Evolutionary conservation across 176 grass and related monocot species (phyloP), one percentile per base, ranked within the genome.

Genomic region (Oryza punctata): DNA sequence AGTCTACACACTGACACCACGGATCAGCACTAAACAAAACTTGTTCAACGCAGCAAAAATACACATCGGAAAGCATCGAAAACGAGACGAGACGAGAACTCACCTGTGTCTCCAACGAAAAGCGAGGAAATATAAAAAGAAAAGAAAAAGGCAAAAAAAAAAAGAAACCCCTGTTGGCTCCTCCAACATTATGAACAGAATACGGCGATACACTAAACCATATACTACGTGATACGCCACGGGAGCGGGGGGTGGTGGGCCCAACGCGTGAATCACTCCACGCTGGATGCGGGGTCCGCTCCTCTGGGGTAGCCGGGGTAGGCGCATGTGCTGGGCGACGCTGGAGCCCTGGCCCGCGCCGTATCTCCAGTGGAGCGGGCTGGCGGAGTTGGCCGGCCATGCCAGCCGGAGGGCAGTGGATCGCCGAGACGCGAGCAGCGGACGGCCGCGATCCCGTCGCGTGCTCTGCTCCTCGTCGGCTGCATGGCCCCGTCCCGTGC

Each of bases 211-310:
- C 23, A 25, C 24, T 41, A 41, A 41, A 63, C 3, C 33, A 35
- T 35, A 30, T 54, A 41, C 9, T 66, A 41, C 40, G 40, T 41
- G 40, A 41, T 10, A 50, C 70, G 63, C 61, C 77, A 75, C n/a
- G 25, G 27, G 14, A 19, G 41, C 12, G 8, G 29, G 29, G 15
- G 44, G 26, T 33, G 18, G 1, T 14, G 45, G 81, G 81, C 45
- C 65, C 81, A 74, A 29, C 71, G 71, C 11, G 52, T 85, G 82
- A 82, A 79, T 88, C 86, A 82, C 73, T 77, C 84, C 90, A 84
- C 75, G 75, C 87, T 92, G 87, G 82, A 79, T 24, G 67, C 18
- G 41, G 83, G 73, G 24, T 27, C 87, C 73, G 1, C 1, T 24
- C 21, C 21, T 24, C 19, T 23, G 37, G 37, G 37, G 37, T 38